Conservation (phyloP, 129 eudicot genomes). For the Arctium minus region DNA sequence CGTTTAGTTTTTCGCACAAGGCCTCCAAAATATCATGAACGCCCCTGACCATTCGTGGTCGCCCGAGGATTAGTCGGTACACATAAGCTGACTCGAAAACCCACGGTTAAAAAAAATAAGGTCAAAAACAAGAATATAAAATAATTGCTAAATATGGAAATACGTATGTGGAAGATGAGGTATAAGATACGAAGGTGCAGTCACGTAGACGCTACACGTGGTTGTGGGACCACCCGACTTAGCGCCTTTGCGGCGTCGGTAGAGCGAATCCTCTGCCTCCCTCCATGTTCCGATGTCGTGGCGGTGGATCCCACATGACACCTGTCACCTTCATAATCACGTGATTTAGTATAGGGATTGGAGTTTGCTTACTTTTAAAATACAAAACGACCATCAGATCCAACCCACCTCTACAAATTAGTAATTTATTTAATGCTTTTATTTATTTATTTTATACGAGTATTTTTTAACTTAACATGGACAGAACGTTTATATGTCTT, state of each 20-base stretch:
- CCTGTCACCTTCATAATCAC: constrained; percentile 35
- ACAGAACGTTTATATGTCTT: too few species aligned
- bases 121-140: too few species aligned
- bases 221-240: constrained; percentile 28
- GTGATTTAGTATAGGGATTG: constrained; percentile 48
- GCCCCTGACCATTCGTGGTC: too few species aligned
- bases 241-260: constrained; percentile 41
- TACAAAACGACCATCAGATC: not conserved
- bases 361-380: constrained; percentile 25
- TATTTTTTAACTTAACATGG: too few species aligned
- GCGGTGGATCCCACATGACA: constrained; percentile 43
- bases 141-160: not conserved
- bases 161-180: not conserved
- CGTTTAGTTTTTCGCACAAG: too few species aligned
- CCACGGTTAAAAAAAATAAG: too few species aligned
- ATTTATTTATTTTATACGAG: too few species aligned
- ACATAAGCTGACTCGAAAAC: too few species aligned
- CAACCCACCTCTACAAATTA: constrained; percentile 10
- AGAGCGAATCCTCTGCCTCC: constrained; percentile 9
- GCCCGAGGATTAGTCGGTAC: too few species aligned
- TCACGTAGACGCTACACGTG: constrained; percentile 35
- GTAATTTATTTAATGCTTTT: too few species aligned
- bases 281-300: constrained; percentile 31
- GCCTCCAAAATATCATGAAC: too few species aligned
- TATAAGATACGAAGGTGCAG: constrained; percentile 25